phyloP scores from a whole-genome alignment of 306 rosid species.

The Gastrolobium villosum region DNA sequence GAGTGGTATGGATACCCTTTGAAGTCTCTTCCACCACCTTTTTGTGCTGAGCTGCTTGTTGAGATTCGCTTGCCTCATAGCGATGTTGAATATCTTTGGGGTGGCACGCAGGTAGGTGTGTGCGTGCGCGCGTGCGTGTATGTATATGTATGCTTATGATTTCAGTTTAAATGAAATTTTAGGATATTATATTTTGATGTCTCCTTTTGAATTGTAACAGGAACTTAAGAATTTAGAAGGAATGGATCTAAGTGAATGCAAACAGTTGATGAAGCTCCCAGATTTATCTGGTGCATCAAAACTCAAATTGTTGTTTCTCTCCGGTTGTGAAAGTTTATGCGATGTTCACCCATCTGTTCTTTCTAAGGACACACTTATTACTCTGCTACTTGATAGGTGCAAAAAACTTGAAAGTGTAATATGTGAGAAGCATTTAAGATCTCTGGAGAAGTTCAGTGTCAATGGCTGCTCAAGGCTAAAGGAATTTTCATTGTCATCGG shows the following conservation, averaged over 20 bases:
- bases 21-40: constrained; percentile 5
- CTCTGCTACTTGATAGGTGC: constrained; percentile 24
- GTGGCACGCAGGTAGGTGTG: constrained; percentile 15
- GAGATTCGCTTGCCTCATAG: not conserved
- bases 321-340: not conserved
- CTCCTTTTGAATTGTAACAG: constrained; percentile 5
- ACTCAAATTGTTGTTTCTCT: not conserved
- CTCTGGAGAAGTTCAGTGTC: constrained; percentile 9
- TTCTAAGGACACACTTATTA: not conserved
- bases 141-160: not conserved
- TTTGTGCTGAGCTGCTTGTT: constrained; percentile 26
- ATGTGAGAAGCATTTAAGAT: constrained; percentile 30
- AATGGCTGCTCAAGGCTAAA: not conserved
- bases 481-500: constrained; percentile 23
- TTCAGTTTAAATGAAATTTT: not conserved
- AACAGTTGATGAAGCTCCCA: constrained; percentile 30
- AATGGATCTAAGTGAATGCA: not conserved
- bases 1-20: not conserved
- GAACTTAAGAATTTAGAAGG: not conserved
- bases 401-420: not conserved
- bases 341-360: constrained; percentile 26
- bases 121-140: no score
- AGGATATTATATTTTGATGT: not conserved
- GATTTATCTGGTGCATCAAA: constrained; percentile 34
- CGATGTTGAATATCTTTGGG: constrained; percentile 14